A percentile compares a stretch with the other conserved stretches of the same genome.
These are phyloP conservation scores for Aureobasidium sp. DNA, from an alignment of 2,329 filamentous ascomycete species.

Conservation along the genomic window DNA sequence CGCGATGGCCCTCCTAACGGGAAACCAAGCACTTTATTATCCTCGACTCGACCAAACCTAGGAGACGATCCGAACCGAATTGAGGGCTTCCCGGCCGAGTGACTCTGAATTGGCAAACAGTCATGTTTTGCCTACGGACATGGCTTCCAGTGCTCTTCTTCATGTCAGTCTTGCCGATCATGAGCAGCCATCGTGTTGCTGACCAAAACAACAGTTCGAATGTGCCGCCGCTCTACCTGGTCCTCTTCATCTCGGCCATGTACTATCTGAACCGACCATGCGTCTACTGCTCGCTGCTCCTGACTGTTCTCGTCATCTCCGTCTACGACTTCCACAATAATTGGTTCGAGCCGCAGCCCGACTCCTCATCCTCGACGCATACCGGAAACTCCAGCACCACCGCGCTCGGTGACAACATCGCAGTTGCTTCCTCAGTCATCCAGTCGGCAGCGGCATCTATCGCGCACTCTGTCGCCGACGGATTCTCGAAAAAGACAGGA, in stretches of 20 bases:
- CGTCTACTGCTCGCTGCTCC: constrained; percentile 93
- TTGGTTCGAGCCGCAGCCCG: constrained; percentile 79
- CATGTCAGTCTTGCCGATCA: constrained; percentile 35
- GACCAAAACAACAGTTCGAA: constrained; percentile 31
- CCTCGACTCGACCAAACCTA: neutral
- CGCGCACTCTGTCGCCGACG: constrained; percentile 58
- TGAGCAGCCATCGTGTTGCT: neutral
- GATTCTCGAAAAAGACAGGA: constrained; percentile 38
- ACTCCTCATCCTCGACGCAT: constrained; percentile 18
- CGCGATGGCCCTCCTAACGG: neutral
- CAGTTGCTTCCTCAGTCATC: constrained; percentile 38
- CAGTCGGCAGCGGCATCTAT: constrained; percentile 64
- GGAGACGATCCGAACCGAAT: neutral
- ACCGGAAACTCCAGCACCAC: constrained; percentile 5
- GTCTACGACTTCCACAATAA: constrained; percentile 89
- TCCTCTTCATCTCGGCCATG: constrained; percentile 65
- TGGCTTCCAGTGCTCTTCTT: constrained; percentile 44
- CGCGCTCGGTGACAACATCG: constrained; percentile 61
- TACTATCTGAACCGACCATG: constrained; percentile 96
- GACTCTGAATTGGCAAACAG: constrained; percentile 10
- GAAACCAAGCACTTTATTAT: neutral
- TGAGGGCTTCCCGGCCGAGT: neutral
- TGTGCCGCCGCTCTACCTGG: constrained; percentile 41
- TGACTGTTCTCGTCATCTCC: constrained; percentile 88
- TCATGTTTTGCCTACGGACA: constrained; percentile 60